Evolutionary conservation across 1,284 basidiomycete genomes (phyloP).

Genomic region (Cutaneotrichosporon cyanovorans): DNA sequence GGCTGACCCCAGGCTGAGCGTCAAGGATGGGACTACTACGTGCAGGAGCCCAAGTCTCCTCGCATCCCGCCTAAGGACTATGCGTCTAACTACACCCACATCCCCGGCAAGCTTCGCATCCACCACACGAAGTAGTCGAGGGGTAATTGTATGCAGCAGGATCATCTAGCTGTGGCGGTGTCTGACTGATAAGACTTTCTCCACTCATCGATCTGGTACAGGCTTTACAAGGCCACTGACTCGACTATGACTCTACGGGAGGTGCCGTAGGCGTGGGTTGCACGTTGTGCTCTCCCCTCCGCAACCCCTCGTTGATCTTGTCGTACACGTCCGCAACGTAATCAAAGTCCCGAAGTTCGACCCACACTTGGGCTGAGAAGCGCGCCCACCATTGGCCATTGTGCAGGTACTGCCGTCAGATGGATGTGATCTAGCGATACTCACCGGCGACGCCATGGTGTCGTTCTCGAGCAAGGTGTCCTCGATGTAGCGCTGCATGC

Average conservation of each 20-base stretch:
- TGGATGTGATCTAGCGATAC: neutral
- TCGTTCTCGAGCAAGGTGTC: constrained; percentile 25
- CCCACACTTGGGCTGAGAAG: constrained; percentile 65
- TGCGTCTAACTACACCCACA: constrained; percentile 80
- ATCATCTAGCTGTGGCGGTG: neutral
- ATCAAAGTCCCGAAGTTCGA: constrained; percentile 48
- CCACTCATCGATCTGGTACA: neutral
- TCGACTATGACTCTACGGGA: too few species aligned
- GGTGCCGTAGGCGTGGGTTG: too few species aligned
- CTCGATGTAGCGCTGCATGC: constrained; percentile 26
- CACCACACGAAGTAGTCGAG: constrained; percentile 77
- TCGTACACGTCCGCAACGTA: constrained; percentile 29
- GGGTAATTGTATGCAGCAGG: neutral
- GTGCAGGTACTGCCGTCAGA: constrained; percentile 47
- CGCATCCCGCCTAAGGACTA: constrained; percentile 68
- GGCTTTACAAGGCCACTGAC: too few species aligned
- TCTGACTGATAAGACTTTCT: neutral
- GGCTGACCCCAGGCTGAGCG: constrained; percentile 35
- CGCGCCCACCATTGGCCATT: constrained; percentile 63
- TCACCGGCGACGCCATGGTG: constrained; percentile 27
- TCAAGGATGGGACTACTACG: constrained; percentile 50
- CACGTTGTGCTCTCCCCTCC: constrained; percentile 6
- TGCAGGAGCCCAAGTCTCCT: constrained; percentile 62
- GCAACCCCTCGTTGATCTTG: constrained; percentile 26
- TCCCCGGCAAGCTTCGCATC: constrained; percentile 72